Base-by-base conservation (phyloP, 805 yeast genomes). In the Monosporozyma unispora region DNA sequence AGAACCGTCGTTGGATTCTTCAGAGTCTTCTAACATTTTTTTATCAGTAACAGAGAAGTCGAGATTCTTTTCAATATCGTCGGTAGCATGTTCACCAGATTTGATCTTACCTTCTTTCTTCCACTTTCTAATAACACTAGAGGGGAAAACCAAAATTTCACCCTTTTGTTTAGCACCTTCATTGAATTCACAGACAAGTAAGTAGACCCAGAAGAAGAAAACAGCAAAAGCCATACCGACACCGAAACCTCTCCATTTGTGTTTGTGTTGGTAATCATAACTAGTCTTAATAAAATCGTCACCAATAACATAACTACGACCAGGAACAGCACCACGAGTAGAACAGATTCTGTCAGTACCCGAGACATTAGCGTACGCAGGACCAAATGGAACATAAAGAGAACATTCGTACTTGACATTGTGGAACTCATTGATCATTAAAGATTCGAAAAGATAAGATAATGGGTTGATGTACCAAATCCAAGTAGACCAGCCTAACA, bases 131-230 rank as follows among this genome's bases (percentile, higher is more conserved):
- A 80, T 67, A 48, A 78, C 69, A 3, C 74, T 66, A 44, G 67
- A 65, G 59, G 77, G 80, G 71, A 79, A 83, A 21, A 84, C 73
- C 52, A 82, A 68, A 21, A 83, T 72, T 64, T 84, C 90, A 72
- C 90, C 90, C 66, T 79, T 79, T 64, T 80, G 85, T 70, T 75
- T 72, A 3, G 86, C 79, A 62, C 82, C 80, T 60, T 75, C 76
- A 57, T 79, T 79, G 54, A 59, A 68, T 62, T 84, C 90, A 48
- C 80, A 74, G 50, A 79, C 68, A 3, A 68, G 31, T 52, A 84
- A 63, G 61, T 83, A 82, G 12, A 76, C 69, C 46, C 54, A 58
- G 46, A 82, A 70, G 66, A 84, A 81, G 63, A 80, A 73, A 43
- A 81, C 50, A 19, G 68, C 65, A 60, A 75, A 85, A 1, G 73